Evolutionary conservation across 371 early-diverging fungal genomes (phyloP).

Genomic region (Syncephalastrum sp.): DNA sequence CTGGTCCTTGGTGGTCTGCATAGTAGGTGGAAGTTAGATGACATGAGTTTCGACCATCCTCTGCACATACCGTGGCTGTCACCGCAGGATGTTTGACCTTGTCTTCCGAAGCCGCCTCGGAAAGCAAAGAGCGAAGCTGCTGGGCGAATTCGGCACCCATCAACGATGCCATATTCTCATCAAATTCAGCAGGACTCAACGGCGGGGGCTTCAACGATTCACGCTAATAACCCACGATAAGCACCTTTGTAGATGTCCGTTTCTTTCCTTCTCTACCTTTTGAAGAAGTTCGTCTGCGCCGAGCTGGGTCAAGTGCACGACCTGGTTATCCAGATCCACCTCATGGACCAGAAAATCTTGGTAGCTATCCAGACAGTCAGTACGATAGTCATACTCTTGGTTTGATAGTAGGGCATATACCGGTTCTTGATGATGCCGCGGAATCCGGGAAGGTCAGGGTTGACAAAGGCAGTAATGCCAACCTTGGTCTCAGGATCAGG

Average conservation of each 20-base stretch:
- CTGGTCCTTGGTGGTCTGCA: slow-evolving; percentile 24
- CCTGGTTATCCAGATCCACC: slow-evolving; percentile 74
- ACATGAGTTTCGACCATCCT: too few relatives aligned
- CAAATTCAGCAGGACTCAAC: slow-evolving; percentile 21
- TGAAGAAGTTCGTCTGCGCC: slow-evolving; percentile 29
- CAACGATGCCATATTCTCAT: slow-evolving; percentile 21
- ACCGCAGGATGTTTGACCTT: slow-evolving; percentile 11
- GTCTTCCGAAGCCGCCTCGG: slow-evolving; percentile 16
- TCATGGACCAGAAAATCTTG: slow-evolving; percentile 95
- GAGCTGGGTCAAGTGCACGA: slow-evolving; percentile 61
- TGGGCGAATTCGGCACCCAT: slow-evolving; percentile 23
- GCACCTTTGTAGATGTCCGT: too few relatives aligned
- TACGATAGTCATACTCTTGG: slow-evolving; percentile 20
- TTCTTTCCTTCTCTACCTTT: slow-evolving; percentile 10
- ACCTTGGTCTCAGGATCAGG: slow-evolving; percentile 62
- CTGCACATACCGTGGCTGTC: not conserved
- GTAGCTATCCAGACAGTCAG: slow-evolving; percentile 6
- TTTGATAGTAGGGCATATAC: slow-evolving; percentile 30
- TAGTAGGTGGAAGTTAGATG: too few relatives aligned
- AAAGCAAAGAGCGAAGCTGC: slow-evolving; percentile 26
- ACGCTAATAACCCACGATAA: too few relatives aligned
- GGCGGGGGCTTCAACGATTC: not conserved
- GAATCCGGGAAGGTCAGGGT: slow-evolving; percentile 62
- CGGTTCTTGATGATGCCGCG: slow-evolving; percentile 77
- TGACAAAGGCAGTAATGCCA: slow-evolving; percentile 75